These are phyloP conservation scores for Asclepias syriaca DNA, from an alignment of 257 asterid species.

Conservation along the genomic window DNA sequence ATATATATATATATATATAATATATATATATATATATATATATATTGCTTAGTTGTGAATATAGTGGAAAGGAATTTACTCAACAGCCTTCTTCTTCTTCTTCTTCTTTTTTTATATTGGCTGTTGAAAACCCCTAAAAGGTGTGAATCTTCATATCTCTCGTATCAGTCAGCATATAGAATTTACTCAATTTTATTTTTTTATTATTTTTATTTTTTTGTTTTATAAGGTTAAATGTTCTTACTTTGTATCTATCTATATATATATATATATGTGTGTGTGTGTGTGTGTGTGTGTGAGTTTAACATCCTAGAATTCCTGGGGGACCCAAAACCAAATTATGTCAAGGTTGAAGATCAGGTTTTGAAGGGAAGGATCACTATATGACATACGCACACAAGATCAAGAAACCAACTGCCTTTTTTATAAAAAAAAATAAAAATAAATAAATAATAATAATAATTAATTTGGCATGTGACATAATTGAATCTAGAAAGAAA, in stretches of 20 bases:
- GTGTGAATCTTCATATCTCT: neutral
- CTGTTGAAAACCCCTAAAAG: neutral
- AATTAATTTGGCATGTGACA: neutral
- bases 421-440: too few species aligned
- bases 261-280: too few species aligned
- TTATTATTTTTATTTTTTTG: too few species aligned
- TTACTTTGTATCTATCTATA: too few species aligned
- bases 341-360: neutral
- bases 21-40: too few species aligned
- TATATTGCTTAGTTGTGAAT: neutral
- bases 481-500: neutral
- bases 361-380: neutral
- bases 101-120: neutral
- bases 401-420: neutral
- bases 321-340: conserved; percentile 9
- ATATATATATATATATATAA: too few species aligned
- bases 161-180: neutral
- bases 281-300: neutral
- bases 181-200: neutral
- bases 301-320: conserved; percentile 6
- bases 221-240: too few species aligned
- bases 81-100: neutral
- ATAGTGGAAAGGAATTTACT: too few species aligned
- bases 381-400: neutral
- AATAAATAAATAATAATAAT: too few species aligned